A percentile compares a stretch with the other conserved stretches of the same genome.
Conservation (phyloP, 345 rosid genomes). For the Bruguiera sexangula region DNA sequence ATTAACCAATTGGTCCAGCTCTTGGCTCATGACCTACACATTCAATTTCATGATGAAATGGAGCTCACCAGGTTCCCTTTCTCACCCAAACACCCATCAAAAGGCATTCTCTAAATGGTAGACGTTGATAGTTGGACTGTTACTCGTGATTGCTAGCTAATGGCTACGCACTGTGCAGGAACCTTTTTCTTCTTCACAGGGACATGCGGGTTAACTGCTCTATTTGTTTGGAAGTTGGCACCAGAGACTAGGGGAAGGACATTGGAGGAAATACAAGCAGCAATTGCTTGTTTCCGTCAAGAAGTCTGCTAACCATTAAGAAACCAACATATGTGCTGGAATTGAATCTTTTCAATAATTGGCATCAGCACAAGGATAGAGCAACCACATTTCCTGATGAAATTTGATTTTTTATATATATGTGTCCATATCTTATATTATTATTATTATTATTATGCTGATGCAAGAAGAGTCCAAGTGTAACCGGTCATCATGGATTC, state of each 20-base stretch:
- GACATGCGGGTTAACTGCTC: slow-evolving; percentile 47
- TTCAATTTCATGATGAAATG: slow-evolving; percentile 58
- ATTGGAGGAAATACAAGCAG: slow-evolving; percentile 63
- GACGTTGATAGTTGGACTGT: not conserved
- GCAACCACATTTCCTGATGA: too few relatives aligned
- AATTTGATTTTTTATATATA: too few relatives aligned
- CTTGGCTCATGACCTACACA: slow-evolving; percentile 64
- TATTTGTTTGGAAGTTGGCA: slow-evolving; percentile 59
- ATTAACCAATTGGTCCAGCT: slow-evolving; percentile 68
- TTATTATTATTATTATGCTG: too few relatives aligned
- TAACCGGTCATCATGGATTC: too few relatives aligned
- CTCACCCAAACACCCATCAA: not conserved
- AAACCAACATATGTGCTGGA: too few relatives aligned
- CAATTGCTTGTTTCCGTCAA: slow-evolving; percentile 14
- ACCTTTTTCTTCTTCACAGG: slow-evolving; percentile 56
- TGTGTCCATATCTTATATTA: too few relatives aligned
- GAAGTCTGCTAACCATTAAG: not conserved
- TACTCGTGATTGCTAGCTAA: not conserved
- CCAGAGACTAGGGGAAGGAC: slow-evolving; percentile 79
- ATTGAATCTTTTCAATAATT: too few relatives aligned
- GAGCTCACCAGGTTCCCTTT: slow-evolving; percentile 39
- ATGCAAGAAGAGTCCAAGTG: too few relatives aligned
- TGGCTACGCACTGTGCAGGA: slow-evolving; percentile 32
- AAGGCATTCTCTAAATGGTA: too few relatives aligned
- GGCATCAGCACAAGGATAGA: too few relatives aligned